These are phyloP conservation scores for Brasilioporus rufonigricans DNA, from an alignment of 768 basidiomycete genomes.

Conservation along the genomic window DNA sequence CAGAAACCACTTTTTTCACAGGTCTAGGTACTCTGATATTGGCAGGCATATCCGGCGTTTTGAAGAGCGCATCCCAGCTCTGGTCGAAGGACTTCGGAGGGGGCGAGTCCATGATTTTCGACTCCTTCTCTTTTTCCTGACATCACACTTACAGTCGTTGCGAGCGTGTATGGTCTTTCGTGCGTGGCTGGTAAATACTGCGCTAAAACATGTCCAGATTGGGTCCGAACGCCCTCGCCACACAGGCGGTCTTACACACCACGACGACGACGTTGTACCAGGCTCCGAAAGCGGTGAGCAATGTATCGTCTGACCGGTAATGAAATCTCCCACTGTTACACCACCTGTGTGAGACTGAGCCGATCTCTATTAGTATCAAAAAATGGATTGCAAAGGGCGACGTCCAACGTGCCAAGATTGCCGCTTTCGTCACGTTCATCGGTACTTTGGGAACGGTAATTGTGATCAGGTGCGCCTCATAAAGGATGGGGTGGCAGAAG, in stretches of 20 bases:
- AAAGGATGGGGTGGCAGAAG: background rate
- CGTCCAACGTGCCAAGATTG: constrained; percentile 17
- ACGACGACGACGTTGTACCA: constrained; percentile 24
- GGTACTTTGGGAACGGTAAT: constrained; percentile 15
- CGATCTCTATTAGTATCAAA: constrained; percentile 12
- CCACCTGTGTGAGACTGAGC: background rate
- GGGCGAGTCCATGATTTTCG: constrained; percentile 8
- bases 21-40: constrained; percentile 16
- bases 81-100: constrained; percentile 31
- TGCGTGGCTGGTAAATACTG: background rate
- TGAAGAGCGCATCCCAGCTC: constrained; percentile 26
- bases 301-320: constrained; percentile 27
- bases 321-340: background rate
- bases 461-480: constrained; percentile 6
- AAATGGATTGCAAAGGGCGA: constrained; percentile 23
- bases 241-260: constrained; percentile 25
- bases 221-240: constrained; percentile 23
- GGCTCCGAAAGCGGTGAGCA: constrained; percentile 19
- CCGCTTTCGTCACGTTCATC: constrained; percentile 16
- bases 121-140: background rate
- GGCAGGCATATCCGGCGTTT: constrained; percentile 20
- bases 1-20: constrained; percentile 7
- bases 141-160: constrained; percentile 9
- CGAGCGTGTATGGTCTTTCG: constrained; percentile 22
- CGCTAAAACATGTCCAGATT: constrained; percentile 13